These are phyloP conservation scores for Globisporangium cederbergense DNA, from an alignment of 352 stramenopile genomes.

Conservation along the genomic window DNA sequence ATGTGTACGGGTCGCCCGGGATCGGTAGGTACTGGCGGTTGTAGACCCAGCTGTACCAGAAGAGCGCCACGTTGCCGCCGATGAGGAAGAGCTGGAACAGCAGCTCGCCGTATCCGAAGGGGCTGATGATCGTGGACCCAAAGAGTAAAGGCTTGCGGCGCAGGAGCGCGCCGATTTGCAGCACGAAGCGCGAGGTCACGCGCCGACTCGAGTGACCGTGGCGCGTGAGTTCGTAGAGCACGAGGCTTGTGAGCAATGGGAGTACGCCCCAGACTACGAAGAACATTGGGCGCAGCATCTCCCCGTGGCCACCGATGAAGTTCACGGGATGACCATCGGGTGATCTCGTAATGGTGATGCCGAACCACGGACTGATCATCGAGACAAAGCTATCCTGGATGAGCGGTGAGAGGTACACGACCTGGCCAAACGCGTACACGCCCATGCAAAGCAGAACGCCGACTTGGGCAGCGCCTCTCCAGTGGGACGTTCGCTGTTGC, in stretches of 20 bases:
- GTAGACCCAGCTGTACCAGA: conserved; percentile 50
- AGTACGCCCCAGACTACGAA: conserved; percentile 50
- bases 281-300: conserved; percentile 55
- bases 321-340: conserved; percentile 14
- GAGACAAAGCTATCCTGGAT: conserved; percentile 30
- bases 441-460: conserved; percentile 33
- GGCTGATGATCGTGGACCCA: conserved; percentile 4
- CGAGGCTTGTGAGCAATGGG: conserved; percentile 35
- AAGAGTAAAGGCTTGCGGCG: conserved; percentile 38
- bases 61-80: conserved; percentile 50
- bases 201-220: conserved; percentile 16
- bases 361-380: conserved; percentile 28
- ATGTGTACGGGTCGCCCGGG: conserved; percentile 31
- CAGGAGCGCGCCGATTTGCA: conserved; percentile 38
- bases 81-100: conserved; percentile 43
- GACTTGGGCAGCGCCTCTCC: conserved; percentile 21
- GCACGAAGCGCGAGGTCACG: conserved; percentile 20
- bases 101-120: conserved; percentile 63
- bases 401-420: conserved; percentile 36
- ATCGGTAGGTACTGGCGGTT: conserved; percentile 25
- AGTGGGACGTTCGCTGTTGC: not conserved
- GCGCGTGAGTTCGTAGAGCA: conserved; percentile 41
- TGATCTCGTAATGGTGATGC: conserved; percentile 16
- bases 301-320: conserved; percentile 31
- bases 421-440: conserved; percentile 37